Evolutionary conservation across 2,329 filamentous ascomycete species (phyloP), one percentile per base, ranked within the genome.

Genomic region (Amauroascus niger): DNA sequence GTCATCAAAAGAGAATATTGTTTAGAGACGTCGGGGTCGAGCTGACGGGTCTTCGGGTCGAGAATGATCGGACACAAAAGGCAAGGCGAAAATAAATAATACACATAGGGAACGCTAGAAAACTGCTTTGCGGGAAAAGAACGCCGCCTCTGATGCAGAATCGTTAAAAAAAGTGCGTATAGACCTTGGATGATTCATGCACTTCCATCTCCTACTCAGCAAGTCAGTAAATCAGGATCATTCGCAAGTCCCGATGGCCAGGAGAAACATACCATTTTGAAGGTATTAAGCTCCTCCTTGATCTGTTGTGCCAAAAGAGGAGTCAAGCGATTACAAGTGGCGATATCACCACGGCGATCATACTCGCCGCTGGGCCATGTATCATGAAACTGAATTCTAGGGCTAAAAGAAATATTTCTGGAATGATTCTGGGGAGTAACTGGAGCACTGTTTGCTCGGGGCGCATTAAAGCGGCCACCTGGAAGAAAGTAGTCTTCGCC

Each of bases 281-380:
- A 98, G 63, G 84, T 94, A 74, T 98, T 98, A 63, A 98, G 81
- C 74, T 98, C 93, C 74, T 98, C 93, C 74, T 97, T 97, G 74
- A 98, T 98, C 71, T 98, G 93, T 73, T 98, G 93, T 44, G 93
- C 93, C 59, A 98, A 80, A 79, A 96, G 90, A 11, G 93, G 93
- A 47, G 93, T 98, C 61, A 98, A 78, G 60, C 91, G 87, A 68
- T 98, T 98, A 81, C 93, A 98, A 1, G 93, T 98, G 9, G 93
- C 90, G 72, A 97, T 87, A 57, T 98, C 93, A 52, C 93, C 93
- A 52, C 93, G 83, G 58, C 93, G 87, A 69, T 98, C 93, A 66
- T 98, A 98, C 69, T 98, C 93, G 63, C 87, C 86, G 65, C 85
- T 88, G 1, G 90, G 89, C 89, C 90, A 98, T 6, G 90, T 97